Evolutionary conservation across 179 eudicot genomes (phyloP), one percentile per base, ranked within the genome.

Genomic region (Corrigiola litoralis): DNA sequence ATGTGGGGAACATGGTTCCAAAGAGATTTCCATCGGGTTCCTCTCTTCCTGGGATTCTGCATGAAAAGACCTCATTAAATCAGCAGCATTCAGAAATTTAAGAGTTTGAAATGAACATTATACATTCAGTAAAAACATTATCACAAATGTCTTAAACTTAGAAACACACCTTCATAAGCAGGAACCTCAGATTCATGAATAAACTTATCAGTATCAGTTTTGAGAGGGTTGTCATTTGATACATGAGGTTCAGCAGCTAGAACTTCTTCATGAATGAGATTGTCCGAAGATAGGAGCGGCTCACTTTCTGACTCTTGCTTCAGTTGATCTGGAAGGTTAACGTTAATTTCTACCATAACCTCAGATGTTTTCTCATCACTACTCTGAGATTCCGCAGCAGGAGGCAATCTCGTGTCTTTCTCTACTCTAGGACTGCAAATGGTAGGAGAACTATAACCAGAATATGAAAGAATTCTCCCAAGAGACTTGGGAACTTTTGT

Each of bases 381-480:
- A 55, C 23, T 33, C 44, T 70, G 60, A 63, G 58, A 49, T 59
- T 72, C 71, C 50, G 61, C 71, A 27, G 31, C 24, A 58, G 73
- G 38, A 12, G 71, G 51, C 9, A 65, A 47, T 72, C 70, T 75
- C 68, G 56, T 63, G 55, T 56, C 72, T 24, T 67, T 61, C 9
- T 72, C 80, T 49, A 68, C 72, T 54, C 80, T 65, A 31, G 96
- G 95, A 70, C 95, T 86, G 61, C 66, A 66, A 21, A 75, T 65
- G 23, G 84, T 75, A 53, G 84, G 78, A 23, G 79, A 80, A 70
- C 63, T 82, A 61, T 76, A 79, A 48, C 85, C 96, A 0, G 90
- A 79, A 55, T 82, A 79, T 17, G 86, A 76, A 36, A 95, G 78
- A 48, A 95, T 82, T 79, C 84, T 77, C 34, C 87, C 95, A 17